Percentiles rank a stretch among this genome's conserved stretches.
Evolutionary conservation across 179 eudicot genomes (phyloP).

Genomic region (Spinacia oleracea): DNA sequence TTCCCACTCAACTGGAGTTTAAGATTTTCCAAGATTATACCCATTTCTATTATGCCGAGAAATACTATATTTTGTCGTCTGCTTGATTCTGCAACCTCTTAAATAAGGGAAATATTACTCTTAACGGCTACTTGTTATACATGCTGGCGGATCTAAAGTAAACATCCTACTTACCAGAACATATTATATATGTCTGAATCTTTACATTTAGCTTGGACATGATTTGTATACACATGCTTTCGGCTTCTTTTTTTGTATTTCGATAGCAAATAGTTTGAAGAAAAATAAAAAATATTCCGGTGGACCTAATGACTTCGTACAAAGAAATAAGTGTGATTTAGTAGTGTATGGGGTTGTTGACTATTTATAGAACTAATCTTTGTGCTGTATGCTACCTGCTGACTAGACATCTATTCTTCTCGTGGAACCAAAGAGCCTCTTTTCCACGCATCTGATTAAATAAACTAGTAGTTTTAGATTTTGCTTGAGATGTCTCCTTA

Average conservation of each 20-base stretch:
- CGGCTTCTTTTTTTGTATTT: no score
- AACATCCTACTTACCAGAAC: background rate
- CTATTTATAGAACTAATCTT: background rate
- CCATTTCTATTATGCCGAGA: background rate
- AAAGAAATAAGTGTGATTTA: no score
- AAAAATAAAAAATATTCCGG: no score
- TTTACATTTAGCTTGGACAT: background rate
- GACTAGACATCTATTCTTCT: background rate
- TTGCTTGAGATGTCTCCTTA: background rate
- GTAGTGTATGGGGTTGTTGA: no score
- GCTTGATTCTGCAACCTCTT: background rate
- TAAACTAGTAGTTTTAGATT: background rate
- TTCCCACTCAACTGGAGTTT: background rate
- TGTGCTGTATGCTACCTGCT: background rate
- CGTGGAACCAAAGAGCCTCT: background rate
- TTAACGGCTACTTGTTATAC: background rate
- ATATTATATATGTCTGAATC: background rate
- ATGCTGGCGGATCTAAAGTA: background rate
- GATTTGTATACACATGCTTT: background rate
- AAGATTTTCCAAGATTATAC: background rate
- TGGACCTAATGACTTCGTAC: no score
- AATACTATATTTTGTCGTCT: background rate
- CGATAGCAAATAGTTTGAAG: no score
- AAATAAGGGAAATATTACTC: background rate
- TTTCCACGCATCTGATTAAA: background rate